phyloP scores from a whole-genome alignment of 1,139 yeast genomes.

The Diutina pseudorugosa region DNA sequence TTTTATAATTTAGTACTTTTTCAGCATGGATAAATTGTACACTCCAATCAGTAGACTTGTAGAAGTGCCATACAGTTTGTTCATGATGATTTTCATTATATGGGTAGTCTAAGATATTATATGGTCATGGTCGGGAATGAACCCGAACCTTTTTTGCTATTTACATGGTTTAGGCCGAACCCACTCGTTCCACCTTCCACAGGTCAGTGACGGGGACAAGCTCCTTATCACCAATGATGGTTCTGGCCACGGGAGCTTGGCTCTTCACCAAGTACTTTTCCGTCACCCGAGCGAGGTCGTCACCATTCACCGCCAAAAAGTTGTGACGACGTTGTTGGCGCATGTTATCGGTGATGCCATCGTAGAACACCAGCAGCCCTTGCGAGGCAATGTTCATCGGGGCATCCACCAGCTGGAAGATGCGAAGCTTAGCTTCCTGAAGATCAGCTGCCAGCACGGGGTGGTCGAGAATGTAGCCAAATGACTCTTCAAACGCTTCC shows the following conservation, averaged over 20 bases:
- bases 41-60: too few species aligned
- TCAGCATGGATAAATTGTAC: too few species aligned
- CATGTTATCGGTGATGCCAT: conserved; percentile 68
- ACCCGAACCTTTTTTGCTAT: neutral
- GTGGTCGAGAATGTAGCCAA: neutral
- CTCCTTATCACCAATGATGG: neutral
- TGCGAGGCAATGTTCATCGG: conserved; percentile 76
- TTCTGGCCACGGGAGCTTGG: neutral
- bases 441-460: conserved; percentile 44
- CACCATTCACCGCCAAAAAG: conserved; percentile 50
- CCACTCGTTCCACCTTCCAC: neutral
- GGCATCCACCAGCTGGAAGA: conserved; percentile 87
- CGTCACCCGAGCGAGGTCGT: conserved; percentile 53
- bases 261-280: conserved; percentile 38
- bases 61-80: too few species aligned
- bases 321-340: conserved; percentile 69
- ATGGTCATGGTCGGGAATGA: too few species aligned
- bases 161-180: neutral
- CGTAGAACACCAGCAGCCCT: conserved; percentile 53
- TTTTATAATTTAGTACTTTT: too few species aligned
- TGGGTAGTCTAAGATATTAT: too few species aligned
- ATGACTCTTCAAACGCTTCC: conserved; percentile 42
- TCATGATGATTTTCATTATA: too few species aligned
- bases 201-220: neutral
- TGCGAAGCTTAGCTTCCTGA: conserved; percentile 79